Evolutionary conservation across 345 rosid species (phyloP), one percentile per base, ranked within the genome.

Genomic region (Hypericum perforatum): DNA sequence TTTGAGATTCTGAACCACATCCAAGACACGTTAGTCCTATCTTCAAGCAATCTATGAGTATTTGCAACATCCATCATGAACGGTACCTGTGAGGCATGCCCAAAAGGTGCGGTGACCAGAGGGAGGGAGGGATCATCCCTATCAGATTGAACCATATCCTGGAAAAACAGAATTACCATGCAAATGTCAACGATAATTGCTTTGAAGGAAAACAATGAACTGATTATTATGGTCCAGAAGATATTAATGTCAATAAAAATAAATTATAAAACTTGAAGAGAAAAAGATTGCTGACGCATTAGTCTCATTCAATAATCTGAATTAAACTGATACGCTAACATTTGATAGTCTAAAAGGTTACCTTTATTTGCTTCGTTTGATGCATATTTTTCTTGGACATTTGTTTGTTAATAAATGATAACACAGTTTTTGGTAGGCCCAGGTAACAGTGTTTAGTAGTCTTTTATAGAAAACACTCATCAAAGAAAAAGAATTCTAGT

Each of bases 61-160:
- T 46, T 46, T 46, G 16, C 14, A 11, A 2, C 8, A 6, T 13
- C 14, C 5, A 13, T 8, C 53, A 51, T 45, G 57, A 37, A 58
- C 43, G 43, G 41, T 75, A 94, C 97, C 95, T 94, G 99, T 5
- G 99, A 94, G 7, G 99, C 99, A 81, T 94, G 97, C 53, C 99
- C 99, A 77, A 94, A 94, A 49, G 99, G 99, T 49, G 89, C 95
- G 39, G 99, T 94, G 50, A 94, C 99, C 37, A 94, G 66, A 42
- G 99, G 97, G 40, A 71, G 78, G 72, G 72, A 72, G 60, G 95
- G 95, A 74, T 94, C 99, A 59, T 94, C 99, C 65, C 97, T 79
- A 79, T 94, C 99, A 52, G 80, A 71, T 79, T 94, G 97, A 67
- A 89, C 76, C 0, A 70, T 54, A n/a, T 86, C 95, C 99, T 94